phyloP scores from a whole-genome alignment of 2,329 filamentous ascomycete species.

The Ophiostoma ips region DNA sequence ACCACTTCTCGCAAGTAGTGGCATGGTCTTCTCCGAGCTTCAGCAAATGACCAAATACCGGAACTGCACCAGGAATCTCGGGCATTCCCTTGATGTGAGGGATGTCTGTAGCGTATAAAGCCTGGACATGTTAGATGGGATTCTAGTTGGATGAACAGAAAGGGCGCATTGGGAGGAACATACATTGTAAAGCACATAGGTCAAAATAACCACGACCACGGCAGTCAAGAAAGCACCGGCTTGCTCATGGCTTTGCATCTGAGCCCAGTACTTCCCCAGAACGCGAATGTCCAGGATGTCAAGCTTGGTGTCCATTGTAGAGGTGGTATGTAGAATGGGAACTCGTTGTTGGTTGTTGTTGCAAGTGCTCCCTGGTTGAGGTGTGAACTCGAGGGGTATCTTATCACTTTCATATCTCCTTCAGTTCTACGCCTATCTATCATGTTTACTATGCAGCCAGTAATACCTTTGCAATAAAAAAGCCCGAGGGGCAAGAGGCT shows the following conservation, averaged over 20 bases:
- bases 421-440: neutral
- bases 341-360: neutral
- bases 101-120: conserved; percentile 35
- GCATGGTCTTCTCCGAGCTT: conserved; percentile 46
- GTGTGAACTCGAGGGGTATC: neutral
- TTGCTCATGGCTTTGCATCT: conserved; percentile 9
- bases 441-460: neutral
- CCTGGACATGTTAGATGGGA: neutral
- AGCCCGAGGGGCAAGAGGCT: neutral
- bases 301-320: conserved; percentile 8
- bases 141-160: too few species aligned
- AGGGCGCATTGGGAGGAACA: too few species aligned
- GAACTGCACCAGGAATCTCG: conserved; percentile 43
- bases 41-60: conserved; percentile 48
- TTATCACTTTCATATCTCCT: neutral
- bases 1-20: conserved; percentile 39
- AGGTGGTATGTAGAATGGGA: neutral
- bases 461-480: neutral
- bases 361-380: neutral
- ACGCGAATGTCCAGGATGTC: conserved; percentile 3
- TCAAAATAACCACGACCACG: conserved; percentile 4
- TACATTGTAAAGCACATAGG: conserved; percentile 8
- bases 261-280: conserved; percentile 8
- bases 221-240: conserved; percentile 7
- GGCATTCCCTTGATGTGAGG: conserved; percentile 48